Conservation (phyloP, 2,329 filamentous ascomycete genomes). For the Colletotrichum zoysiae region DNA sequence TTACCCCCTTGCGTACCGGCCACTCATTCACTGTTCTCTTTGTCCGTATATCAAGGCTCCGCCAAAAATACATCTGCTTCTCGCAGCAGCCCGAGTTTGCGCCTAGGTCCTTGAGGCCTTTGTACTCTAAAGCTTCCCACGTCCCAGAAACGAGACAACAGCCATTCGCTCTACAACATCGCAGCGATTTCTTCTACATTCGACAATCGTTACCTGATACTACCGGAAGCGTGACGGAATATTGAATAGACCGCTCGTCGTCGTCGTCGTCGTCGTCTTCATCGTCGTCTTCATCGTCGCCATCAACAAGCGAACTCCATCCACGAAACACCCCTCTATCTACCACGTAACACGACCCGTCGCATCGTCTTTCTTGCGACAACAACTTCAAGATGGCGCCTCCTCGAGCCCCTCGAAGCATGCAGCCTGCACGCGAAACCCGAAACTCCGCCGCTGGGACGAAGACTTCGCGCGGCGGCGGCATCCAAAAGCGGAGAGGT, state of each 20-base stretch:
- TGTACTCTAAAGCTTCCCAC: constrained; percentile 22
- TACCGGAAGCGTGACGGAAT: not conserved
- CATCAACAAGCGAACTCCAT: not conserved
- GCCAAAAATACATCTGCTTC: constrained; percentile 2
- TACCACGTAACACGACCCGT: not conserved
- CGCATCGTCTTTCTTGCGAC: constrained; percentile 4
- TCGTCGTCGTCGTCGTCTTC: not conserved
- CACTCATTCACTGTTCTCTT: not conserved
- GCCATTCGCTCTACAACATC: constrained; percentile 12
- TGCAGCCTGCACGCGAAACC: constrained; percentile 49
- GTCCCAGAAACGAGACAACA: constrained; percentile 8
- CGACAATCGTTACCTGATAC: not conserved
- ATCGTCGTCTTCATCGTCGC: not conserved
- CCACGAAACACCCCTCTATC: not conserved
- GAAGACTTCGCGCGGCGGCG: constrained; percentile 55
- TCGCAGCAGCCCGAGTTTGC: constrained; percentile 19
- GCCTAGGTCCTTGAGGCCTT: constrained; percentile 23
- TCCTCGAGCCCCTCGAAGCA: constrained; percentile 41
- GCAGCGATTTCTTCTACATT: not conserved
- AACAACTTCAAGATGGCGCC: constrained; percentile 39
- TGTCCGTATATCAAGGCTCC: constrained; percentile 1
- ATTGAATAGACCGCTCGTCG: not conserved
- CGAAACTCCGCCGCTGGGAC: constrained; percentile 48
- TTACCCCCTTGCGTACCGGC: not conserved
- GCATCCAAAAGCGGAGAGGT: constrained; percentile 64